phyloP scores from a whole-genome alignment of 2,329 filamentous ascomycete species.

The Domatiomyces globalis region DNA sequence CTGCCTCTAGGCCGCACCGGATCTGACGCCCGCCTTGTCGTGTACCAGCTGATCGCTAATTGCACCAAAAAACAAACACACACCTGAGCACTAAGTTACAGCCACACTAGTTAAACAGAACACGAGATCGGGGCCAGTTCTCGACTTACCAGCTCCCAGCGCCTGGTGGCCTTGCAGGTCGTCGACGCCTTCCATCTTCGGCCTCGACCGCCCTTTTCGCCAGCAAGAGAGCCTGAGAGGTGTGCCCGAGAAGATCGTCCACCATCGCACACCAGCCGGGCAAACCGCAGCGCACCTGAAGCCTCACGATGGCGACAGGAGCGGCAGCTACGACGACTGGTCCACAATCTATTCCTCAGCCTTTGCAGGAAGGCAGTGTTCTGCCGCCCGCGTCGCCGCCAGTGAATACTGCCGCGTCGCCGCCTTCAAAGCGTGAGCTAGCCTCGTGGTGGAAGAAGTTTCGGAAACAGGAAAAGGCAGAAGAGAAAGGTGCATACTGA shows the following conservation, averaged over 20 bases:
- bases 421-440: constrained; percentile 72
- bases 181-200: not conserved
- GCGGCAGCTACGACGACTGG: constrained; percentile 8
- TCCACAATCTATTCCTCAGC: constrained; percentile 9
- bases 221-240: not conserved
- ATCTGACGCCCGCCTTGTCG: not conserved
- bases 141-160: not conserved
- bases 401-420: constrained; percentile 46
- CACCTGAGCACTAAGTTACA: too few relatives aligned
- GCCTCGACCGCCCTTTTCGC: not conserved
- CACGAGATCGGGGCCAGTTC: not conserved
- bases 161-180: too few relatives aligned
- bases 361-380: constrained; percentile 19
- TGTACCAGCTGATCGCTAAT: not conserved
- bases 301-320: constrained; percentile 14
- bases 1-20: too few relatives aligned
- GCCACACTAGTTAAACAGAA: not conserved
- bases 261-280: not conserved
- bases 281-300: constrained; percentile 4
- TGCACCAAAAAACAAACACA: not conserved
- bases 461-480: constrained; percentile 54
- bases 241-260: not conserved
- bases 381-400: constrained; percentile 20
- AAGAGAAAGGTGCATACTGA: constrained; percentile 43
- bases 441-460: constrained; percentile 98